Evolutionary conservation across 129 eudicot species (phyloP), one percentile per base, ranked within the genome.

Genomic region (Chrysanthemum seticuspe): DNA sequence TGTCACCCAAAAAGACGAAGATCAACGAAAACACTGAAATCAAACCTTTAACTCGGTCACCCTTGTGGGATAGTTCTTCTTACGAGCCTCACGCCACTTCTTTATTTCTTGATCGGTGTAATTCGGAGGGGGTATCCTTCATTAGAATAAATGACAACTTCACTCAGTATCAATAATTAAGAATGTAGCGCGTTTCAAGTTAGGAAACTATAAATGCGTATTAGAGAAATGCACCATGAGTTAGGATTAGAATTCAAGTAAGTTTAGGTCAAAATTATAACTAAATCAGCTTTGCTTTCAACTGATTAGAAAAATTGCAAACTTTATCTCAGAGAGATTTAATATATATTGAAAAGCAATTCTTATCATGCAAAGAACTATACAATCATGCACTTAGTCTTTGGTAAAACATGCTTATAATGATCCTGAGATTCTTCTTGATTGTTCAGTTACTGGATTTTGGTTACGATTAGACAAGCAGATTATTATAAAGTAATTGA

Each of bases 61-160:
- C 68, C 72, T 74, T 74, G 93, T 76, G 68, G 98, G 98, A 71
- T 77, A 83, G 80, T 87, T 80, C 78, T 82, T 90, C 83, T 81
- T 87, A 53, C 96, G 93, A 59, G 83, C 91, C 81, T 88, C 96
- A 54, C 96, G 87, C 97, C 98, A 94, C 80, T 83, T 85, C 67
- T 79, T 81, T 45, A 94, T 78, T 85, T 94, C 98, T 78, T 85
- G 79, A 47, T 84, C 88, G 3, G 98, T 76, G 80, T 94, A 94
- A 65, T 53, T 82, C 68, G 78, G 50, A 60, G 75, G 16, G 21
- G 81, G 82, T 6, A 85, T 50, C 61, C 96, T 90, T 59, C 45
- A 70, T 48, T 47, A 62, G 6, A 62, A 44, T 25, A 72, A 65
- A 78, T 16, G 27, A 29, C 52, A 71, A 27, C 51, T 69, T 21